Base-by-base conservation (phyloP, 2,329 filamentous ascomycete genomes). In the Sclerotinia minor region DNA sequence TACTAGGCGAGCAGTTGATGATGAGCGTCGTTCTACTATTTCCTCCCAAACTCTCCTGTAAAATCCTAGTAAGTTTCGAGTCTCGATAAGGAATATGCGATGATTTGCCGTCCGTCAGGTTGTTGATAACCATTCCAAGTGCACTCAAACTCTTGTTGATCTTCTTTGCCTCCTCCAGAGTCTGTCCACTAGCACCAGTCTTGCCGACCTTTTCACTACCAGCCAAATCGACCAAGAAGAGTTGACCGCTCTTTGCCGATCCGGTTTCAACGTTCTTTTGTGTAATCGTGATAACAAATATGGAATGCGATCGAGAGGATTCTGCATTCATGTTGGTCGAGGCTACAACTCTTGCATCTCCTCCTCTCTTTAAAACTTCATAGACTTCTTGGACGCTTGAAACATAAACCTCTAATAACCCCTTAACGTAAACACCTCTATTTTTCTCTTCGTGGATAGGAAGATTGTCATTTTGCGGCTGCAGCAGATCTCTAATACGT, bases 141-240 rank as follows among this genome's bases (percentile, higher is more conserved):
- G 95, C 94, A 81, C 94, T 97, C 83, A 99, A 86, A 84, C 93
- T 97, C 85, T 98, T 98, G 86, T 99, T 99, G 85, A 99, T 99
- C 85, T 99, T 99, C 85, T 98, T 98, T 70, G 95, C 95, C 79
- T 99, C 95, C 79, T 98, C 95, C 54, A 99, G 84, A 5, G 94
- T 98, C 80, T 98, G 95, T 68, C 95, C 95, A 78, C 92, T 97
- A 71, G 95, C 95, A 74, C 95, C 95, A 41, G 95, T 99, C 85
- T 99, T 98, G 78, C 95, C 94, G 64, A 98, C 93, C 83, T 98
- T 98, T 82, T 99, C 95, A 77, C 92, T 97, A 84, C 95, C 95
- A 65, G 95, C 95, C 83, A 99, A 83, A 89, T 99, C 95, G 71
- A 99, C 95, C 78, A 99, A 83, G 85, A 97, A 98, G 29, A 99